Conservation (phyloP, 768 basidiomycete genomes). For the Tulasnella sp. region DNA sequence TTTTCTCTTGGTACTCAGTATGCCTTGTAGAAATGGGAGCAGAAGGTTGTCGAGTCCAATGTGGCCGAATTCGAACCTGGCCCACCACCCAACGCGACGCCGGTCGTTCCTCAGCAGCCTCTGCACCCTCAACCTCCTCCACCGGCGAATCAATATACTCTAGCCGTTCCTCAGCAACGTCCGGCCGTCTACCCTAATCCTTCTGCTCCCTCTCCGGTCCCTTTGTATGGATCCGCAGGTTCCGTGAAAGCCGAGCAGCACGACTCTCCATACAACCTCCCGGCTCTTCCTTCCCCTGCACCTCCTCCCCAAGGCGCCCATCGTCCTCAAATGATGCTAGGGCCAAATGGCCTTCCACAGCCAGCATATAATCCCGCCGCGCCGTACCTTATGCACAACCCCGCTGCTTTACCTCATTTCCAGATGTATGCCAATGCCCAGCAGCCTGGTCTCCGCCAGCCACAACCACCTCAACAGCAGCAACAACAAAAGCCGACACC, state of each 20-base stretch:
- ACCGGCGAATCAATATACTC: conserved; percentile 32
- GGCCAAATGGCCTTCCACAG: not conserved
- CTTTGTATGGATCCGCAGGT: conserved; percentile 1
- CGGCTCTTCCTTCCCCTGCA: conserved; percentile 67
- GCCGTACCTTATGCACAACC: conserved; percentile 14
- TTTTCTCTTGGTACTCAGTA: conserved; percentile 27
- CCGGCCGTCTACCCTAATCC: conserved; percentile 2
- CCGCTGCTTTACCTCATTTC: conserved; percentile 16
- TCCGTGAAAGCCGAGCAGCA: conserved; percentile 70
- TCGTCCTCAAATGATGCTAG: conserved; percentile 13
- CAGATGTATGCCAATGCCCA: conserved; percentile 15
- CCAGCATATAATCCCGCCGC: not conserved
- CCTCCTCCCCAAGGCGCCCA: conserved; percentile 44
- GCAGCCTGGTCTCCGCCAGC: conserved; percentile 28
- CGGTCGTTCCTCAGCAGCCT: conserved; percentile 60
- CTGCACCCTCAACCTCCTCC: conserved; percentile 34
- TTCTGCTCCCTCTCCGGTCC: conserved; percentile 27
- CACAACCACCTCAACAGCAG: conserved; percentile 19
- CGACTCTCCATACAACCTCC: conserved; percentile 56
- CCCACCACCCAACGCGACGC: conserved; percentile 51
- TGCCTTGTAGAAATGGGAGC: conserved; percentile 84
- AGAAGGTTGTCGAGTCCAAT: conserved; percentile 88
- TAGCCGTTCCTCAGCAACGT: conserved; percentile 20
- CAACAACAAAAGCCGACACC: conserved; percentile 30
- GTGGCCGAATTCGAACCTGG: conserved; percentile 88